These are phyloP conservation scores for Penicillium palitans DNA, from an alignment of 2,329 filamentous ascomycete species.

Conservation along the genomic window DNA sequence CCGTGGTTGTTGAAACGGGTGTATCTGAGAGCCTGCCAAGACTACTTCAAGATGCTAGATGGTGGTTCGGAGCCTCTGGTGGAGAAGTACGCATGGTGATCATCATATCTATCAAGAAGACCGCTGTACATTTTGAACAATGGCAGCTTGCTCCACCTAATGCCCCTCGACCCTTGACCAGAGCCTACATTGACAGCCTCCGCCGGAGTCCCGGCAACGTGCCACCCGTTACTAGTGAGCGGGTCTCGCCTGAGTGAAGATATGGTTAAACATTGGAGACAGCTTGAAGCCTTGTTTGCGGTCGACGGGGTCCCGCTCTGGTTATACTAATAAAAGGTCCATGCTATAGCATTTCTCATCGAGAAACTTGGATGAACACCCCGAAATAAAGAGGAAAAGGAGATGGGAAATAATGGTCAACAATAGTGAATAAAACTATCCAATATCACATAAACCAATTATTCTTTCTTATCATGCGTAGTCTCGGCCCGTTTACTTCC, in stretches of 20 bases:
- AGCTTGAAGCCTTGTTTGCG: no score
- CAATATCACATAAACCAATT: neutral
- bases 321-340: neutral
- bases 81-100: slow-evolving; percentile 5
- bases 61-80: slow-evolving; percentile 7
- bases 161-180: neutral
- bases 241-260: no score
- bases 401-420: neutral
- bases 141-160: slow-evolving; percentile 1
- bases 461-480: slow-evolving; percentile 33
- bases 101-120: neutral
- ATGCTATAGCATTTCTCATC: neutral
- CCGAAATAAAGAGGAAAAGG: neutral
- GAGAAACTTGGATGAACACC: neutral
- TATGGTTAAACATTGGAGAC: no score
- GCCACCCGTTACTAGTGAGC: neutral
- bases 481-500: slow-evolving; percentile 2
- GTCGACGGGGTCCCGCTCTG: neutral
- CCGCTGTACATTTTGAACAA: neutral
- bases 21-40: slow-evolving; percentile 6
- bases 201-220: neutral
- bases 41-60: slow-evolving; percentile 3
- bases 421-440: neutral
- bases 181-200: neutral
- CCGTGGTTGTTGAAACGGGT: slow-evolving; percentile 8